A percentile compares a stretch with the other conserved stretches of the same genome.
Conservation (phyloP, 352 stramenopile genomes). For the Lagenidium sp. region DNA sequence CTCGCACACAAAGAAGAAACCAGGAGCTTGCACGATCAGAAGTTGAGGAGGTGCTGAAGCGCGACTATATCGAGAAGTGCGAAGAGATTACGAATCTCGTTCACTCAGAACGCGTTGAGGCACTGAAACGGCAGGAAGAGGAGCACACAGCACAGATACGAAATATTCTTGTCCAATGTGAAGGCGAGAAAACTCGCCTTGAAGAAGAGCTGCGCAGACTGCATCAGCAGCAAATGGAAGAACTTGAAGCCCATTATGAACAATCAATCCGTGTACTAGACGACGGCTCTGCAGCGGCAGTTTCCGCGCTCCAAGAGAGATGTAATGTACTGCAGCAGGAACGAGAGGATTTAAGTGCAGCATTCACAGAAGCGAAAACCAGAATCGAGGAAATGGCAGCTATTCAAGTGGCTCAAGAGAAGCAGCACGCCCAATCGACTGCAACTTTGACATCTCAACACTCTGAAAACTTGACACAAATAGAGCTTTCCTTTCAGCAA, state of each 20-base stretch:
- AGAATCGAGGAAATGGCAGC: too few relatives aligned
- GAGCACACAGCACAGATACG: constrained; percentile 36
- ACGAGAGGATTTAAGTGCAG: neutral
- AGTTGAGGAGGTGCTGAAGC: constrained; percentile 32
- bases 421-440: too few relatives aligned
- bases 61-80: constrained; percentile 46
- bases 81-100: constrained; percentile 46
- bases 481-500: too few relatives aligned
- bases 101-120: constrained; percentile 32
- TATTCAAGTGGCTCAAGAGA: too few relatives aligned
- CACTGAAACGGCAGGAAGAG: constrained; percentile 31
- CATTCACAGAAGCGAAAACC: neutral
- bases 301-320: constrained; percentile 8
- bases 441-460: too few relatives aligned
- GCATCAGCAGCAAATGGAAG: constrained; percentile 16
- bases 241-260: constrained; percentile 20
- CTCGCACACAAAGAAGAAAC: neutral
- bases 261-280: constrained; percentile 12
- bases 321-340: constrained; percentile 10
- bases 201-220: constrained; percentile 32
- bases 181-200: constrained; percentile 48
- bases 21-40: constrained; percentile 16
- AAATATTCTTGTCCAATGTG: constrained; percentile 37
- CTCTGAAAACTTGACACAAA: too few relatives aligned
- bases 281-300: constrained; percentile 7